Evolutionary conservation across 2,329 filamentous ascomycete genomes (phyloP).

Genomic region (Phaeophleospora eucalypticola): DNA sequence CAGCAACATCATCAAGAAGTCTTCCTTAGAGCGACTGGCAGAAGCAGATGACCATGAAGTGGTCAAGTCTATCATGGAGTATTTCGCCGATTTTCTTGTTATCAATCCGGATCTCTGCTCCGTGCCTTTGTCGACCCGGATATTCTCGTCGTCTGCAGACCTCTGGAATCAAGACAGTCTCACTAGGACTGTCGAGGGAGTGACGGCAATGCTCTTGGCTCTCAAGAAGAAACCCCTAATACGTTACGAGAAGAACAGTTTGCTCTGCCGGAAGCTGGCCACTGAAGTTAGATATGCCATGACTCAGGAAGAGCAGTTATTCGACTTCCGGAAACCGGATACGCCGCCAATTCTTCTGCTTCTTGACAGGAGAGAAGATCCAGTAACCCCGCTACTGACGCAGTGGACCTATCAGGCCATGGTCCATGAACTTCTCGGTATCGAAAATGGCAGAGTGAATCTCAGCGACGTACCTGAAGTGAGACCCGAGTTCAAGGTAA

Average conservation of each 20-base stretch:
- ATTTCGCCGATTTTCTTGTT: conserved; percentile 93
- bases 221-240: conserved; percentile 97
- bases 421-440: conserved; percentile 93
- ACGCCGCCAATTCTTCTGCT: conserved; percentile 90
- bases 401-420: conserved; percentile 99
- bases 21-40: conserved; percentile 83
- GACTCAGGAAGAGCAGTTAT: conserved; percentile 91
- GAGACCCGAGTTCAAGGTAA: conserved; percentile 30
- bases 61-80: conserved; percentile 87
- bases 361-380: conserved; percentile 87
- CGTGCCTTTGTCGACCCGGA: conserved; percentile 27
- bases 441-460: conserved; percentile 91
- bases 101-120: conserved; percentile 78
- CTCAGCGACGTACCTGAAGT: conserved; percentile 56
- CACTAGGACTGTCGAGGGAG: conserved; percentile 79
- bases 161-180: conserved; percentile 87
- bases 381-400: conserved; percentile 86
- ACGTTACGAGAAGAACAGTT: conserved; percentile 85
- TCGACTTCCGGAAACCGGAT: conserved; percentile 92
- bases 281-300: conserved; percentile 89
- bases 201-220: conserved; percentile 77
- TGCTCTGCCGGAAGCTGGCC: conserved; percentile 86
- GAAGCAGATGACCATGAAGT: conserved; percentile 98
- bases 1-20: conserved; percentile 97
- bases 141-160: conserved; percentile 55